phyloP scores from a whole-genome alignment of 345 rosid genomes.

The Arabis hirsuta region DNA sequence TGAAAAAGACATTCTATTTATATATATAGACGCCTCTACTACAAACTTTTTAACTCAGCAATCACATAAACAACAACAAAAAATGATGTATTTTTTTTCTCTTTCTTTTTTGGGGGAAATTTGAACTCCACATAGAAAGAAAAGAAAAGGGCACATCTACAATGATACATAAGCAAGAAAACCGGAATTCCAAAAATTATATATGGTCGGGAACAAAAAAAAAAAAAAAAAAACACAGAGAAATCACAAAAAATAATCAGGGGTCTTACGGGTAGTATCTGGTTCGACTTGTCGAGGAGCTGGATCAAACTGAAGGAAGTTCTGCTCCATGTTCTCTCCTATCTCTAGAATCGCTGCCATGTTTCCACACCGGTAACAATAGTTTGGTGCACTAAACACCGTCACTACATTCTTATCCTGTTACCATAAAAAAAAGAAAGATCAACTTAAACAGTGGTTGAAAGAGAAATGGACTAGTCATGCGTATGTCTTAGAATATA shows the following conservation, averaged over 20 bases:
- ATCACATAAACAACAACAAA: slow-evolving; percentile 30
- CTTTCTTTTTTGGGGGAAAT: slow-evolving; percentile 31
- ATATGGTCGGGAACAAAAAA: slow-evolving; percentile 17
- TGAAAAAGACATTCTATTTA: slow-evolving; percentile 6
- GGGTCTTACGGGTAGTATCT: slow-evolving; percentile 80
- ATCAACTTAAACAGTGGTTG: neutral
- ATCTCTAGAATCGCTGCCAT: slow-evolving; percentile 91
- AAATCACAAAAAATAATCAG: slow-evolving; percentile 77
- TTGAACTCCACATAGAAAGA: slow-evolving; percentile 20
- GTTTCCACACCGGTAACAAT: slow-evolving; percentile 82
- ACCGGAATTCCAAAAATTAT: slow-evolving; percentile 11
- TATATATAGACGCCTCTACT: slow-evolving; percentile 36
- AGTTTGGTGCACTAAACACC: slow-evolving; percentile 84
- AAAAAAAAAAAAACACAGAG: neutral
- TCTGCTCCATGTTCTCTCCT: slow-evolving; percentile 83
- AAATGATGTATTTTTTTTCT: slow-evolving; percentile 31
- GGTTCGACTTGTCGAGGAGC: slow-evolving; percentile 89
- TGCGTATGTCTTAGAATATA: neutral
- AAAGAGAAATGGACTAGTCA: too few species aligned
- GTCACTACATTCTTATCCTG: slow-evolving; percentile 85
- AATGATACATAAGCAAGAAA: slow-evolving; percentile 33
- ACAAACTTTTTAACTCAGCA: slow-evolving; percentile 17
- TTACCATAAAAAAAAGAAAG: slow-evolving; percentile 1
- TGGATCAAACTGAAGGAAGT: slow-evolving; percentile 86
- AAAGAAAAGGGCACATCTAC: slow-evolving; percentile 39